A percentile compares a stretch with the other conserved stretches of the same genome.
Evolutionary conservation across 306 rosid species (phyloP).

Genomic region (Acmispon strigosus): DNA sequence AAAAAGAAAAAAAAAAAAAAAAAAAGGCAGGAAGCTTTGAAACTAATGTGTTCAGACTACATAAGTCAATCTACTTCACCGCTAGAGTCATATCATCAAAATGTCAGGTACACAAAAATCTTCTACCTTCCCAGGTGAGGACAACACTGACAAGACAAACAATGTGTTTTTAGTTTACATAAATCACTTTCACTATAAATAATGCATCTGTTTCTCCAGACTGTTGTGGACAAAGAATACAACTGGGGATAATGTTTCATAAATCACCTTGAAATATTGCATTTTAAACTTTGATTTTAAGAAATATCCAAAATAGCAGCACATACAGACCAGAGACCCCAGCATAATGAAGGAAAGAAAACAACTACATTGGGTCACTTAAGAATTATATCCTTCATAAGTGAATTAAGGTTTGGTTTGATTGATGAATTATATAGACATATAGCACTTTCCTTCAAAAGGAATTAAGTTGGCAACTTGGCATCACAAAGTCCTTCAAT

Average conservation of each 20-base stretch:
- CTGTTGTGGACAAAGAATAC: neutral
- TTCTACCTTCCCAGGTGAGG: too few species aligned
- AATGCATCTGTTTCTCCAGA: too few species aligned
- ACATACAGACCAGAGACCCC: neutral
- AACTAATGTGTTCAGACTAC: neutral
- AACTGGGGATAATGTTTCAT: neutral
- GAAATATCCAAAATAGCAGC: neutral
- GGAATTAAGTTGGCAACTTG: neutral
- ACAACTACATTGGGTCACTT: neutral
- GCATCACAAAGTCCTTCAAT: slow-evolving; percentile 8
- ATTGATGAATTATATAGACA: neutral
- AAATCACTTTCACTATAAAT: too few species aligned
- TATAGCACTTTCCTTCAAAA: neutral
- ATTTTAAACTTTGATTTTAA: neutral
- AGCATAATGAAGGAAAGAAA: neutral
- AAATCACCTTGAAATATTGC: neutral
- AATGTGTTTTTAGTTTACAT: too few species aligned
- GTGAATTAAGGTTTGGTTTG: neutral
- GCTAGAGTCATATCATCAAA: too few species aligned
- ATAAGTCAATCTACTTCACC: neutral
- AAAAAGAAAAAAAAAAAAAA: neutral
- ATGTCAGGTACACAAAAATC: too few species aligned
- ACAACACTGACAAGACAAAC: too few species aligned
- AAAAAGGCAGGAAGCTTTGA: neutral
- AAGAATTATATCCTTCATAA: neutral